Percentiles rank a stretch among this genome's conserved stretches.
These are phyloP conservation scores for Nicotiana noctiflora DNA, from an alignment of 257 asterid species.

Conservation along the genomic window DNA sequence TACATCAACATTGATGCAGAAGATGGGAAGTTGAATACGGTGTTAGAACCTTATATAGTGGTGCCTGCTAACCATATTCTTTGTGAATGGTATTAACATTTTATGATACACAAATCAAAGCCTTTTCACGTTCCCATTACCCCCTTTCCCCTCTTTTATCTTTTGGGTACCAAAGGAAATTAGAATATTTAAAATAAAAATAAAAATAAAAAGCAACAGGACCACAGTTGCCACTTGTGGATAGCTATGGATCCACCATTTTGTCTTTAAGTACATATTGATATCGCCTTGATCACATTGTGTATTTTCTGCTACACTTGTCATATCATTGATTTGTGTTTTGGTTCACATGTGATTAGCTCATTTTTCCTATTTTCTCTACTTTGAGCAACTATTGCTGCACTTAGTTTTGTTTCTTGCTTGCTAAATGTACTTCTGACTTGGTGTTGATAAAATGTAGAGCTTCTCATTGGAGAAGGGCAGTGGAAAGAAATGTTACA, in stretches of 20 bases:
- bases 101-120: background rate
- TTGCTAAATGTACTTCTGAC: conserved; percentile 14
- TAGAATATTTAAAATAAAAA: background rate
- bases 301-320: background rate
- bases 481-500: conserved; percentile 65
- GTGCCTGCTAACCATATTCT: background rate
- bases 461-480: conserved; percentile 61
- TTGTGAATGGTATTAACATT: background rate
- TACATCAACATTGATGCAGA: background rate
- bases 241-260: background rate
- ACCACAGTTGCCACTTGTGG: background rate
- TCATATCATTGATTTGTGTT: background rate
- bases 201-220: background rate
- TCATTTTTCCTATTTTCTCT: background rate
- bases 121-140: background rate
- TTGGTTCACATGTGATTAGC: background rate
- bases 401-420: background rate
- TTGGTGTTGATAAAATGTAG: conserved; percentile 27
- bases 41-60: background rate
- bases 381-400: background rate
- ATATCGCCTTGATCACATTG: background rate
- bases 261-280: background rate
- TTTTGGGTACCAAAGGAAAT: background rate
- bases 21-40: background rate
- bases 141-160: background rate